phyloP scores from a whole-genome alignment of 805 yeast species.

The Kazachstania bromeliacearum region DNA sequence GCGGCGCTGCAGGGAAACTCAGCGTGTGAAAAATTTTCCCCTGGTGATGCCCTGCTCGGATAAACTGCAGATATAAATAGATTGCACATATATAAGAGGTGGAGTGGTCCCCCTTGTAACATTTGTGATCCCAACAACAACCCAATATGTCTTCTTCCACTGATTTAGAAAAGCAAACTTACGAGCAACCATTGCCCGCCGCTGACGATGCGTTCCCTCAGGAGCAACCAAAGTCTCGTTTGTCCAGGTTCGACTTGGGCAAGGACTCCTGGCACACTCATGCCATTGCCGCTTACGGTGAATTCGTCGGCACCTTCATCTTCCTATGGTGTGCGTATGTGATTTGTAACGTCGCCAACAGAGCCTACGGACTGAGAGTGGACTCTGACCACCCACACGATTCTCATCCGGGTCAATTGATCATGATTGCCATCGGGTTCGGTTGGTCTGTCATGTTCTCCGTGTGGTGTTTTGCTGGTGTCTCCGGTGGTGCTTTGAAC shows the following conservation, averaged over 20 bases:
- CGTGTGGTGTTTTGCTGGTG: constrained; percentile 37
- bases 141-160: constrained; percentile 3
- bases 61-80: too few species aligned
- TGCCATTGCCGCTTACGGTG: constrained; percentile 62
- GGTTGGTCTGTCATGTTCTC: constrained; percentile 67
- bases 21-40: too few species aligned
- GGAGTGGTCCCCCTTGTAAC: too few species aligned
- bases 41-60: too few species aligned
- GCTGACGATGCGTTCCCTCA: constrained; percentile 10
- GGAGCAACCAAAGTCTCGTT: not conserved
- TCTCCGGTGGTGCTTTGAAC: constrained; percentile 84
- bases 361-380: constrained; percentile 32
- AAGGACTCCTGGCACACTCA: constrained; percentile 46
- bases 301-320: constrained; percentile 77
- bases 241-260: constrained; percentile 26
- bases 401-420: constrained; percentile 55
- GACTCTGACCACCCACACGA: constrained; percentile 32
- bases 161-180: constrained; percentile 4
- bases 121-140: not conserved
- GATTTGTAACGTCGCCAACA: constrained; percentile 78
- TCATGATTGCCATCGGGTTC: constrained; percentile 79
- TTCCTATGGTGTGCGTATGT: constrained; percentile 75
- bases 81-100: too few species aligned
- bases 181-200: constrained; percentile 3
- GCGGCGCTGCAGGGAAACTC: not conserved